A percentile compares a stretch with the other conserved stretches of the same genome.
Conservation (phyloP, 805 yeast genomes). For the Yarrowia hollandica region DNA sequence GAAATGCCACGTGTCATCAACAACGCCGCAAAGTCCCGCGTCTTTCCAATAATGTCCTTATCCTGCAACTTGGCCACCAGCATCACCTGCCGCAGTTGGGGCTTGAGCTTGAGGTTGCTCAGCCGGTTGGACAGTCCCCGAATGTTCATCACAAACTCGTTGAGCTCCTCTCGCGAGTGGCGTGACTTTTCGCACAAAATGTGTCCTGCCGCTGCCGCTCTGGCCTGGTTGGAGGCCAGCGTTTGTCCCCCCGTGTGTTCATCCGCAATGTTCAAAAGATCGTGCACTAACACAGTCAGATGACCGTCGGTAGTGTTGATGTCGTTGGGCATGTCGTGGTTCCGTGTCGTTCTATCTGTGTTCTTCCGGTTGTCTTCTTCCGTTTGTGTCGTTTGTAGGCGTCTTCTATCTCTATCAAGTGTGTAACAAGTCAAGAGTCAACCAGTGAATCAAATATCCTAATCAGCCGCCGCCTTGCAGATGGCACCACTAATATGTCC, state of each 20-base stretch:
- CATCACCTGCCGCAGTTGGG: constrained; percentile 35
- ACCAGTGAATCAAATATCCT: no score
- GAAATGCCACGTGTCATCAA: constrained; percentile 1
- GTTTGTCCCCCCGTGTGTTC: neutral
- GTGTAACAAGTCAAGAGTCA: no score
- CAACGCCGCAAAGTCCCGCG: constrained; percentile 34
- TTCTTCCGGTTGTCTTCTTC: no score
- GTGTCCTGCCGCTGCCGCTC: neutral
- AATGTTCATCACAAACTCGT: constrained; percentile 25
- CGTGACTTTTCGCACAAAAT: constrained; percentile 1
- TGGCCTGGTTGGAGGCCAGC: neutral
- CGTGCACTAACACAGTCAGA: constrained; percentile 5
- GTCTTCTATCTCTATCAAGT: no score
- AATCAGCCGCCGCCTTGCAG: constrained; percentile 25
- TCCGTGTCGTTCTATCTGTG: no score
- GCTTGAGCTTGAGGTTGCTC: constrained; percentile 36
- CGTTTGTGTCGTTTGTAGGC: no score
- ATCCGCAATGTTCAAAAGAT: constrained; percentile 12
- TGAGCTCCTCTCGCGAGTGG: constrained; percentile 11
- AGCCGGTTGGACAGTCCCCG: constrained; percentile 23
- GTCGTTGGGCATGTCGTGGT: neutral
- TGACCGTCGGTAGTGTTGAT: neutral
- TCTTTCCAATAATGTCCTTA: constrained; percentile 32
- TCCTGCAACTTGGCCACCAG: constrained; percentile 37
- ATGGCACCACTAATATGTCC: constrained; percentile 5